Evolutionary conservation across 164 flowering plant genomes (phyloP), one percentile per base, ranked within the genome.

Genomic region (Berberis thunbergii): DNA sequence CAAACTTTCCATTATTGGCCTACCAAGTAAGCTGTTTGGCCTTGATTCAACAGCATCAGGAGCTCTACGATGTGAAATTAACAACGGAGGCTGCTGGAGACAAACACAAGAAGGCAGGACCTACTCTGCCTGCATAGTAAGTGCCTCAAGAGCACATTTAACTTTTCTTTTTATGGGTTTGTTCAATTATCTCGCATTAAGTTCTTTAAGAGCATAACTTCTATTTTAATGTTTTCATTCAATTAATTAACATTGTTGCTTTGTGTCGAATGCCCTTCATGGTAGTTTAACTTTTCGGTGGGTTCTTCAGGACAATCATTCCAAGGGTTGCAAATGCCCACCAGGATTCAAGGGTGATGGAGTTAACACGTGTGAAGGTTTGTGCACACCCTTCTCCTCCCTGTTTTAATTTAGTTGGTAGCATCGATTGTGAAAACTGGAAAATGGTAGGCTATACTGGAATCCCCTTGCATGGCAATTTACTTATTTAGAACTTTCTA

Each of bases 11-110:
- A 46, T 4, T 4, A 4, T 46, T 46, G 8, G 49, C 49, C 8
- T 46, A 46, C 6, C 49, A 4, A 8, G 8, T 4, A 46, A 46
- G 8, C 8, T 46, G 6, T 4, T 52, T 52, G n/a, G 2, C 2
- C 11, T 48, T 73, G 58, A 4, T 65, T 69, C 56, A 6, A 65
- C 86, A 94, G 98, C 92, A 68, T 88, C 97, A 45, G 96, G 97
- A 73, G 68, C 84, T 71, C 72, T 78, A 38, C 87, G 88, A 43
- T 94, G 98, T 87, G 90, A 67, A 75, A 76, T 94, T 26, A 88
- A 87, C 61, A 91, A 94, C 71, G 98, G 98, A 49, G 98, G 98
- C n/a, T 94, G 98, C 72, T 94, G 98, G 98, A 83, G 74, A 78
- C 70, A 75, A 66, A 83, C 84, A 49, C 82, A 69, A 71, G 74